Evolutionary conservation across 2,329 filamentous ascomycete species (phyloP).

Genomic region (Colletotrichum tabaci): DNA sequence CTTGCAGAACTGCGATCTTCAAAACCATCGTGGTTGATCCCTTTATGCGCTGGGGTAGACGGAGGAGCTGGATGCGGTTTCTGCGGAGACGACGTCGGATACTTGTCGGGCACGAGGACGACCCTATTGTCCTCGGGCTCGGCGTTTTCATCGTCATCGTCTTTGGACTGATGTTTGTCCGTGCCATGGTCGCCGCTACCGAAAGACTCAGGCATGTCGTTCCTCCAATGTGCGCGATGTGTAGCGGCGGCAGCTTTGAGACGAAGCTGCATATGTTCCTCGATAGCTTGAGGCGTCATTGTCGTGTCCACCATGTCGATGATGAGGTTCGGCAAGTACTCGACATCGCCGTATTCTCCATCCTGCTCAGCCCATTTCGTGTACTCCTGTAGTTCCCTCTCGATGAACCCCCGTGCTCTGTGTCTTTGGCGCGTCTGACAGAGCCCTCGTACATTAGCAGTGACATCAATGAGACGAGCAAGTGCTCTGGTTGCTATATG

Average conservation of each 20-base stretch:
- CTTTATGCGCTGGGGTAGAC: not conserved
- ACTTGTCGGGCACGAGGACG: constrained; percentile 40
- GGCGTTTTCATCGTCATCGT: constrained; percentile 35
- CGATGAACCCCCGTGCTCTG: constrained; percentile 52
- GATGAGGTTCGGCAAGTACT: constrained; percentile 57
- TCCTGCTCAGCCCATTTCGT: constrained; percentile 60
- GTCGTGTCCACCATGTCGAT: constrained; percentile 54
- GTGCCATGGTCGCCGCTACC: not conserved
- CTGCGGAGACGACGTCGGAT: constrained; percentile 24
- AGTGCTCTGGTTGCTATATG: constrained; percentile 57
- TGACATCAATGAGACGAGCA: constrained; percentile 58
- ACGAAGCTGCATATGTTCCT: constrained; percentile 52
- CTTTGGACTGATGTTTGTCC: not conserved
- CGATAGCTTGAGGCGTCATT: constrained; percentile 50
- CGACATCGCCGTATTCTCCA: constrained; percentile 53
- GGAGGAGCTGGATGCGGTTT: constrained; percentile 3
- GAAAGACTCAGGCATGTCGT: constrained; percentile 36
- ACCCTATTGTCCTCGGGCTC: constrained; percentile 39
- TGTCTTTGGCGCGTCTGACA: constrained; percentile 53
- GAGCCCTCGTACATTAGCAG: constrained; percentile 51
- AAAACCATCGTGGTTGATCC: not conserved
- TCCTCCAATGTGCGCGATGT: constrained; percentile 55
- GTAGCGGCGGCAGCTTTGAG: constrained; percentile 54
- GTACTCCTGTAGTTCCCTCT: constrained; percentile 53
- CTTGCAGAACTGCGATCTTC: not conserved